phyloP scores from a whole-genome alignment of 2,329 filamentous ascomycete species.

The Hymenoscyphus repandus region DNA sequence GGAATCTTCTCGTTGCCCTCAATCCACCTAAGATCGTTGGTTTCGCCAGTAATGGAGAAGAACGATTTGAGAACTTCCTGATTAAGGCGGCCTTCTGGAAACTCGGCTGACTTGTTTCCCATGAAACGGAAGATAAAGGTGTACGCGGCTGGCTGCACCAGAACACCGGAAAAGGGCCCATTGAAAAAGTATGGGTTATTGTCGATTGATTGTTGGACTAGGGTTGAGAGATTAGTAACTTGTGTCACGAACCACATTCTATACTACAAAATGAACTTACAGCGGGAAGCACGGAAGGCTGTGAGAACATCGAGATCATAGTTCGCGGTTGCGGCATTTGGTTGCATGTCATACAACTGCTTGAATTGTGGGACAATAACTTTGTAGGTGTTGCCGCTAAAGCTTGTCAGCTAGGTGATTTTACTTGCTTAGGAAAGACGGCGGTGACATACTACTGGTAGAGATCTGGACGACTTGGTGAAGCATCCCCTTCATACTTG shows the following conservation, averaged over 20 bases:
- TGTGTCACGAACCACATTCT: no score
- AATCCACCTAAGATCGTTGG: slow-evolving; percentile 14
- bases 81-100: slow-evolving; percentile 35
- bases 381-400: slow-evolving; percentile 42
- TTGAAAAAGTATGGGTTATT: slow-evolving; percentile 51
- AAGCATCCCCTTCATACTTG: slow-evolving; percentile 49
- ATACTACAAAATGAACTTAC: no score
- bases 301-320: slow-evolving; percentile 39
- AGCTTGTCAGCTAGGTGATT: not conserved
- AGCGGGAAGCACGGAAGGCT: slow-evolving; percentile 39
- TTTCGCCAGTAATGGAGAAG: slow-evolving; percentile 25
- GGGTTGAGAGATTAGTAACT: no score
- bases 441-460: slow-evolving; percentile 34
- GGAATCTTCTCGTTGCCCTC: slow-evolving; percentile 18
- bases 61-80: slow-evolving; percentile 29
- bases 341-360: slow-evolving; percentile 37
- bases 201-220: slow-evolving; percentile 39
- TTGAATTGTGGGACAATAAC: slow-evolving; percentile 49
- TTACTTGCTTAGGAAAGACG: not conserved
- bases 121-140: slow-evolving; percentile 25
- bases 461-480: slow-evolving; percentile 46
- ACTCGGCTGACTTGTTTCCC: slow-evolving; percentile 23
- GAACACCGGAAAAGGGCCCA: slow-evolving; percentile 30
- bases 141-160: slow-evolving; percentile 19
- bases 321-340: slow-evolving; percentile 32